Evolutionary conservation across 306 rosid species (phyloP).

Genomic region (Calophaca sinica): DNA sequence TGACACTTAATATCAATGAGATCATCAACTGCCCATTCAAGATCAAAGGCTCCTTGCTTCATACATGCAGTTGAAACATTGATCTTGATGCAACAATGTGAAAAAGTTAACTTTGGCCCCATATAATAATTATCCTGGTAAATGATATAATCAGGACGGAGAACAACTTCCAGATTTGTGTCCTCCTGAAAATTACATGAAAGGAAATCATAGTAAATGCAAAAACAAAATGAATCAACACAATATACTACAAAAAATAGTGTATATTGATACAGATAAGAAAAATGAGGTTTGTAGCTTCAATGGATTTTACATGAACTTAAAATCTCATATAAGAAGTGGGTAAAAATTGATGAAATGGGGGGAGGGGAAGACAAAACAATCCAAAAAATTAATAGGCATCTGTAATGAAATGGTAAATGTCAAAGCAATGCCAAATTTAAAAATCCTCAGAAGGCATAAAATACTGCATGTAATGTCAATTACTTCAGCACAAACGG

Average conservation of each 20-base stretch:
- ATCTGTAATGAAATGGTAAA: slow-evolving; percentile 20
- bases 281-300: slow-evolving; percentile 17
- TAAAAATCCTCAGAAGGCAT: slow-evolving; percentile 2
- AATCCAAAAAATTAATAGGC: slow-evolving; percentile 12
- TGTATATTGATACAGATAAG: background rate
- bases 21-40: slow-evolving; percentile 78
- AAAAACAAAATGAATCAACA: slow-evolving; percentile 32
- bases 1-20: slow-evolving; percentile 68
- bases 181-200: slow-evolving; percentile 70
- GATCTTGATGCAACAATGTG: slow-evolving; percentile 66
- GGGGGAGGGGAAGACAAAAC: background rate
- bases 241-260: slow-evolving; percentile 6
- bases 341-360: slow-evolving; percentile 23
- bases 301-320: background rate
- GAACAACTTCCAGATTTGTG: slow-evolving; percentile 64
- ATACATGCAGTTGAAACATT: slow-evolving; percentile 56
- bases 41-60: slow-evolving; percentile 55
- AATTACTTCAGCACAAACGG: slow-evolving; percentile 23
- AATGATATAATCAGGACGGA: slow-evolving; percentile 79
- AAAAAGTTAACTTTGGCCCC: slow-evolving; percentile 68
- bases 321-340: slow-evolving; percentile 13
- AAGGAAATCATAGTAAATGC: slow-evolving; percentile 41
- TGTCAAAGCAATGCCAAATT: slow-evolving; percentile 31
- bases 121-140: slow-evolving; percentile 73
- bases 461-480: slow-evolving; percentile 29